Conservation (phyloP, 139 green algal species). For the Astrephomene gubernaculifera region DNA sequence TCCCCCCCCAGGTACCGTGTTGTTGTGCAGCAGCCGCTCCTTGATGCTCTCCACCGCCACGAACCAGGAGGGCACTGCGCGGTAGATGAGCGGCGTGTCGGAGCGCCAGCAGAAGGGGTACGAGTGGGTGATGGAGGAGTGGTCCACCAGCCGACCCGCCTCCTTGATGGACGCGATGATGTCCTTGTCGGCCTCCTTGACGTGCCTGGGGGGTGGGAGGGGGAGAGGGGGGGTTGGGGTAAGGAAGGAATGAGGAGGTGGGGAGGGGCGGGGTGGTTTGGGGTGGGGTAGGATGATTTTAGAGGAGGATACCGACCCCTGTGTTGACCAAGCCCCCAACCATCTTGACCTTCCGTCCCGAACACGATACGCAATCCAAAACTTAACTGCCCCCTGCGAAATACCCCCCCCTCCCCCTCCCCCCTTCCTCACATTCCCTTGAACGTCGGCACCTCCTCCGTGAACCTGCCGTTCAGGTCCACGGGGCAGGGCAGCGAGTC, state of each 20-base stretch:
- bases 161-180: slow-evolving; percentile 91
- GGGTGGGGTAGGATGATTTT: no score
- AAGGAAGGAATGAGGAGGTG: no score
- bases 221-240: no score
- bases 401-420: no score
- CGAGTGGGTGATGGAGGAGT: slow-evolving; percentile 54
- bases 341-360: no score
- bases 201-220: slow-evolving; percentile 71
- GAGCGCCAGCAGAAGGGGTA: slow-evolving; percentile 99
- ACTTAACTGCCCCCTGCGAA: no score
- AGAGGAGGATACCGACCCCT: no score
- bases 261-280: no score
- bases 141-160: slow-evolving; percentile 85
- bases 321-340: no score
- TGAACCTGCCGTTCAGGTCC: slow-evolving; percentile 92
- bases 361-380: no score
- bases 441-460: slow-evolving; percentile 85
- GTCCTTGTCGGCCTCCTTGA: slow-evolving; percentile 96
- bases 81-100: slow-evolving; percentile 96
- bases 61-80: slow-evolving; percentile 97
- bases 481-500: slow-evolving; percentile 90
- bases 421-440: slow-evolving; percentile 63
- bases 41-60: slow-evolving; percentile 92
- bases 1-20: slow-evolving; percentile 63
- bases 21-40: slow-evolving; percentile 89